Conservation (phyloP, 495 filamentous ascomycete species). For the Staphylotrichum tortipilum region DNA sequence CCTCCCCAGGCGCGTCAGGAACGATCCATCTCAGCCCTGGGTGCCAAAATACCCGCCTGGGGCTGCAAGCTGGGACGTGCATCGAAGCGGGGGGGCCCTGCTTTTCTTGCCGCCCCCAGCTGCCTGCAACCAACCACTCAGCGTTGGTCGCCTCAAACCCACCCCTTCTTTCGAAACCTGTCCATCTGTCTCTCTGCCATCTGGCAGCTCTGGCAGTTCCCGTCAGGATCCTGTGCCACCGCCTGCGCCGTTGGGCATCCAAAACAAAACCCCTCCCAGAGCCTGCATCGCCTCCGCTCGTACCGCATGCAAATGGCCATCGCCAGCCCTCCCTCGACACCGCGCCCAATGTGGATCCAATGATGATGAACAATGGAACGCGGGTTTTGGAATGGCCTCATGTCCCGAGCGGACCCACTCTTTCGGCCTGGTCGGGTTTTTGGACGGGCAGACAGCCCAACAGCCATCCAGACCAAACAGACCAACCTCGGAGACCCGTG, state of each 20-base stretch:
- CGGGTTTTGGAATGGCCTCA: neutral
- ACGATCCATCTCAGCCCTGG: slow-evolving; percentile 19
- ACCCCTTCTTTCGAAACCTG: no score
- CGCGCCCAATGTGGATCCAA: no score
- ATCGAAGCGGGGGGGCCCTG: neutral
- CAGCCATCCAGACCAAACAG: no score
- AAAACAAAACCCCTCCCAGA: no score
- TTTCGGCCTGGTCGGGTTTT: neutral
- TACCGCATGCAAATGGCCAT: neutral
- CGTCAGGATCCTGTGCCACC: no score
- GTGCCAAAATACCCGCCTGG: slow-evolving; percentile 22
- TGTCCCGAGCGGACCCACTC: neutral
- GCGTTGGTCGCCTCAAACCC: neutral
- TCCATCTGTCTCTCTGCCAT: no score
- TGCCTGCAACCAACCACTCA: slow-evolving; percentile 4
- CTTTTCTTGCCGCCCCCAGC: neutral
- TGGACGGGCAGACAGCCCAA: no score
- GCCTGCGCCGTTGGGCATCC: no score
- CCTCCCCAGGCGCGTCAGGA: slow-evolving; percentile 10
- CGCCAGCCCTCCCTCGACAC: no score
- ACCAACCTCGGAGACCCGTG: no score
- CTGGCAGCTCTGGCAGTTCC: no score
- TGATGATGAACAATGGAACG: neutral
- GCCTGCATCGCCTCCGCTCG: no score
- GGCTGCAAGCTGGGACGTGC: slow-evolving; percentile 23